Conservation (phyloP, 2,329 filamentous ascomycete genomes). For the Aspergillus sp. region DNA sequence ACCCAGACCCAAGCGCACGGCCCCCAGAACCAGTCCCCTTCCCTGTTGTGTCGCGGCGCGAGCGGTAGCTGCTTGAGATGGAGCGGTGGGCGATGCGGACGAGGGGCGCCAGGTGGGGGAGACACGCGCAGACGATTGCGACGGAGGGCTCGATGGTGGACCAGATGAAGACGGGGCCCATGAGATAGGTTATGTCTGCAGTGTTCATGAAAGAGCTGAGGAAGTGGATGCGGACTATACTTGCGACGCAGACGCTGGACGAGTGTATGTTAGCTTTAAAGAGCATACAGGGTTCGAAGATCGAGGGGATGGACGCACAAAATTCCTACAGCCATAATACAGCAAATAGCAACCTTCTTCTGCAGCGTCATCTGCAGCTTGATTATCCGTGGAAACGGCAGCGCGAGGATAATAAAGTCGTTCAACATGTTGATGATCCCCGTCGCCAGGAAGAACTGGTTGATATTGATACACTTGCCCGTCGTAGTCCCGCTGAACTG, state of each 20-base stretch:
- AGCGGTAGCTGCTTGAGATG: neutral
- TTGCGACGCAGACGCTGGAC: slow-evolving; percentile 14
- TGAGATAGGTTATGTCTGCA: slow-evolving; percentile 11
- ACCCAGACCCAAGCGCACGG: no score
- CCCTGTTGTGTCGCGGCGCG: no score
- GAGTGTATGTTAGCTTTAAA: neutral
- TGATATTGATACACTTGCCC: neutral
- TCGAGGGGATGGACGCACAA: slow-evolving; percentile 11
- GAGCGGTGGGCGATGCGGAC: neutral
- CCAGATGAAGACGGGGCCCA: slow-evolving; percentile 16
- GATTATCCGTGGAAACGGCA: slow-evolving; percentile 7
- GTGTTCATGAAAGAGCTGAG: slow-evolving; percentile 2
- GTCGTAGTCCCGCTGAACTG: slow-evolving; percentile 2
- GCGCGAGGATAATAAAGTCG: neutral
- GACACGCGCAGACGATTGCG: slow-evolving; percentile 14
- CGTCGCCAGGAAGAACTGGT: neutral
- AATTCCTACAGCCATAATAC: slow-evolving; percentile 18
- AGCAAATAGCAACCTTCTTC: slow-evolving; percentile 15
- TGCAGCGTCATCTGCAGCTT: slow-evolving; percentile 13
- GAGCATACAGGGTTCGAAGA: no score
- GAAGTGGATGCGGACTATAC: slow-evolving; percentile 13
- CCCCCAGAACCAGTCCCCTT: no score
- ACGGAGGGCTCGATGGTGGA: slow-evolving; percentile 14
- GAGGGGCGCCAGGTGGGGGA: slow-evolving; percentile 17
- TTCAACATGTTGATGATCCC: neutral